Percentiles rank a stretch among this genome's conserved stretches.
These are phyloP conservation scores for Diversispora epigaea DNA, from an alignment of 192 early-diverging fungal species.

Conservation along the genomic window DNA sequence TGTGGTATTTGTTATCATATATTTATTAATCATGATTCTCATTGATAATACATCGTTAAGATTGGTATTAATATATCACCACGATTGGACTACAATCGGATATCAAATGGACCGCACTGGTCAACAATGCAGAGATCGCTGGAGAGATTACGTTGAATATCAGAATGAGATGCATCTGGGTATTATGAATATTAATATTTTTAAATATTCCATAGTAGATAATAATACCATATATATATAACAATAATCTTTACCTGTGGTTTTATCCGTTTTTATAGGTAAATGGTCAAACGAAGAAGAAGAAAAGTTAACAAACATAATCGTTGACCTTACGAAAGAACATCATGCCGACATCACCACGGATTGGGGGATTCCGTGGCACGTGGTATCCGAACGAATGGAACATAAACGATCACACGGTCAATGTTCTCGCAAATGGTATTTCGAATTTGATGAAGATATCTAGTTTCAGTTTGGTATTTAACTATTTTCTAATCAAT, in stretches of 20 bases:
- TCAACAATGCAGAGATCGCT: conserved; percentile 39
- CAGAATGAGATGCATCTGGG: neutral
- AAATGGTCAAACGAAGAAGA: conserved; percentile 36
- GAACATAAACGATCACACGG: neutral
- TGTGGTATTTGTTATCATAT: neutral
- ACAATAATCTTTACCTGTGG: neutral
- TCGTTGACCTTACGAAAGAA: conserved; percentile 28
- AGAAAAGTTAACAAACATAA: conserved; percentile 29
- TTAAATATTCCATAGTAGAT: neutral
- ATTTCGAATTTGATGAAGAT: neutral
- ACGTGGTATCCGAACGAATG: neutral
- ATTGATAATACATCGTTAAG: neutral
- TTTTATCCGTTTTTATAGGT: conserved; percentile 1
- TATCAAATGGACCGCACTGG: conserved; percentile 36
- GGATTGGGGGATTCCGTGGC: conserved; percentile 22
- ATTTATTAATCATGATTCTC: neutral
- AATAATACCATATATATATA: neutral
- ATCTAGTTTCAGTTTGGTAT: neutral
- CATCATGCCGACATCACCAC: neutral
- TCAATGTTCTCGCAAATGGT: conserved; percentile 18
- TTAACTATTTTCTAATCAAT: too few relatives aligned
- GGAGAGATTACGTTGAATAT: conserved; percentile 32
- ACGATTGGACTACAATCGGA: conserved; percentile 40
- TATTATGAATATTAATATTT: neutral
- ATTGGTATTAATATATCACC: conserved; percentile 28